phyloP scores from a whole-genome alignment of 2,329 filamentous ascomycete genomes.

The Cordyceps tenuipes region DNA sequence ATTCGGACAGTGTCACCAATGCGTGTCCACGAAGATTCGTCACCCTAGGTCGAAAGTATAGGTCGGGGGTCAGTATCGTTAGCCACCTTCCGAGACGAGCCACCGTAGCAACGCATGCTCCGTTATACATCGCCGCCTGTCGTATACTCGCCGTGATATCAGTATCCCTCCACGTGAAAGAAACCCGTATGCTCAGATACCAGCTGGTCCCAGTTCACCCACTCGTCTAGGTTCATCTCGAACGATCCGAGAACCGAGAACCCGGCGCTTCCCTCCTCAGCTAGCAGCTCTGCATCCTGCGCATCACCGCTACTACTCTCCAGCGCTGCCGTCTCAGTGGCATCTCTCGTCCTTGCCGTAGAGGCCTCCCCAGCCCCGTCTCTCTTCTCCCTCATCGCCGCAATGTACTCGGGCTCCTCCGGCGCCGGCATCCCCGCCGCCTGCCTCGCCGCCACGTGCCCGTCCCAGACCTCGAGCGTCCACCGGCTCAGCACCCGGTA shows the following conservation, averaged over 20 bases:
- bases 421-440: background rate
- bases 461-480: conserved; percentile 13
- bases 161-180: background rate
- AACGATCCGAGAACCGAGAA: conserved; percentile 11
- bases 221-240: conserved; percentile 10
- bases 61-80: background rate
- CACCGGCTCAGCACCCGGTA: conserved; percentile 14
- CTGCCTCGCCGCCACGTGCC: background rate
- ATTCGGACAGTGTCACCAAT: background rate
- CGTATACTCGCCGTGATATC: background rate
- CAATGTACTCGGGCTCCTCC: conserved; percentile 9
- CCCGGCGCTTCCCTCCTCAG: background rate
- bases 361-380: background rate
- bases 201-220: conserved; percentile 14
- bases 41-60: background rate
- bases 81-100: background rate
- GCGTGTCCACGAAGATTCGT: background rate
- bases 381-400: background rate
- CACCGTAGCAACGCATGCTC: background rate
- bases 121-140: no score
- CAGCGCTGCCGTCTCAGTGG: background rate
- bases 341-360: background rate
- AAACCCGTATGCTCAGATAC: conserved; percentile 1
- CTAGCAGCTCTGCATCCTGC: background rate
- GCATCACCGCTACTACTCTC: background rate